Base-by-base conservation (phyloP, 2,329 filamentous ascomycete genomes). In the Beauveria scarabaeidicola region DNA sequence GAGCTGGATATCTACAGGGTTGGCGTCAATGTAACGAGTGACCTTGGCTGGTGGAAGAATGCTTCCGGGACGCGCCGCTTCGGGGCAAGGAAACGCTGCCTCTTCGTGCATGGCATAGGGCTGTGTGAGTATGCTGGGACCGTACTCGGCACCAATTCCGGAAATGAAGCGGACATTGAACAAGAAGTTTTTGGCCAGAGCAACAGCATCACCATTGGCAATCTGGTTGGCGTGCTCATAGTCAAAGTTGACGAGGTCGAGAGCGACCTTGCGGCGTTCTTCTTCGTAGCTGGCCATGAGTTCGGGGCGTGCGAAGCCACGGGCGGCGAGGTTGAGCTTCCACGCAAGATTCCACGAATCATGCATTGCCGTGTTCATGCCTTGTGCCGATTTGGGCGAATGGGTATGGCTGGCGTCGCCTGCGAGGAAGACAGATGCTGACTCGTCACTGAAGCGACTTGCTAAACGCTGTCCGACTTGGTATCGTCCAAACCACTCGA, bases 1-100 rank as follows among this genome's bases (percentile, higher is more conserved):
- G 6, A 90, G 82, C 69, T 92, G 87, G 29, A 91, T 75, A 65
- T 91, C 86, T 46, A 92, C 83, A 0, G 88, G 88, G 66, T 91
- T 92, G 3, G 88, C 85, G 71, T 92, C 89, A 55, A 91, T 81
- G 68, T 87, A 91, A 29, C 89, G 81, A 0, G 86, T 88, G 19
- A 87, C 87, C 71, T 84, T 88, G 44, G 85, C 85, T 2, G 88
- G 88, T 3, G 85, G 81, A 27, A 89, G 76, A 23, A 82, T 74
- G 53, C 78, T 81, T 8, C 81, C 81, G 3, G 80, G 80, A 62
- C 77, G 78, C 51, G 78, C 78, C 9, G 52, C 44, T 25, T 52
- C 52, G 27, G 59, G 38, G 47, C 44, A 52, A 5, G 44, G n/a
- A 41, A 60, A 60, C 5, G 52, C 13, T 1, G 59, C 4, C 29